A percentile compares a stretch with the other conserved stretches of the same genome.
phyloP scores from a whole-genome alignment of 768 basidiomycete species.

The Podaxis sp. region DNA sequence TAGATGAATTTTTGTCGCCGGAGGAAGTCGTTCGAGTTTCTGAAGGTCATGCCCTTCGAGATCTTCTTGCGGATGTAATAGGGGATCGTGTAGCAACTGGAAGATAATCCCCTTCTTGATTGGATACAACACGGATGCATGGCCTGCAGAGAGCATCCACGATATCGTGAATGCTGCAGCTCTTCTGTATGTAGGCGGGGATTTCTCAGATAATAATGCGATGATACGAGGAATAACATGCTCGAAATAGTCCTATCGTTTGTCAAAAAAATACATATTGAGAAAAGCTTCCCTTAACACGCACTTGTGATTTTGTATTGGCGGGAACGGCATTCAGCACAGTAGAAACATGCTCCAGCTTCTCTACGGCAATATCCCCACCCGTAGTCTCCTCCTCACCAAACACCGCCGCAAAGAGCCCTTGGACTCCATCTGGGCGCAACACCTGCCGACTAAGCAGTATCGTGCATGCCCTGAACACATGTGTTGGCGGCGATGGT shows the following conservation, averaged over 20 bases:
- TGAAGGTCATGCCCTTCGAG: neutral
- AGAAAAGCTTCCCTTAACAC: conserved; percentile 15
- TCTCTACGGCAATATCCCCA: conserved; percentile 57
- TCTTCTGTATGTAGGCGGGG: conserved; percentile 43
- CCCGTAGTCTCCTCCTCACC: conserved; percentile 48
- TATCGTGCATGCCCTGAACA: conserved; percentile 53
- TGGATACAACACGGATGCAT: conserved; percentile 20
- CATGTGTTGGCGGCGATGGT: conserved; percentile 41
- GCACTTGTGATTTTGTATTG: conserved; percentile 49
- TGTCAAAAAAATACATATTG: neutral
- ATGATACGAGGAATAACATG: conserved; percentile 53
- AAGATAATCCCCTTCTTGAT: conserved; percentile 35
- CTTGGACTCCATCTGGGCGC: conserved; percentile 64
- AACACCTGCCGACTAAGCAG: conserved; percentile 69
- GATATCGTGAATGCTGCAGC: conserved; percentile 69
- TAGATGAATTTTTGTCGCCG: conserved; percentile 11
- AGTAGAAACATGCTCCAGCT: conserved; percentile 67
- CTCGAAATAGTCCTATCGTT: conserved; percentile 56
- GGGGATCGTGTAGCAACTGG: conserved; percentile 48
- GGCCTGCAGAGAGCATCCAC: conserved; percentile 48
- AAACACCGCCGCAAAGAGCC: conserved; percentile 66
- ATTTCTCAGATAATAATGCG: conserved; percentile 39
- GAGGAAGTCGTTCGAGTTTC: neutral
- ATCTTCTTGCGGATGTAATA: conserved; percentile 23
- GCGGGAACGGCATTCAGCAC: conserved; percentile 63